Percentiles rank a stretch among this genome's conserved stretches.
Conservation (phyloP, 345 rosid genomes). For the Moringa oleifera region DNA sequence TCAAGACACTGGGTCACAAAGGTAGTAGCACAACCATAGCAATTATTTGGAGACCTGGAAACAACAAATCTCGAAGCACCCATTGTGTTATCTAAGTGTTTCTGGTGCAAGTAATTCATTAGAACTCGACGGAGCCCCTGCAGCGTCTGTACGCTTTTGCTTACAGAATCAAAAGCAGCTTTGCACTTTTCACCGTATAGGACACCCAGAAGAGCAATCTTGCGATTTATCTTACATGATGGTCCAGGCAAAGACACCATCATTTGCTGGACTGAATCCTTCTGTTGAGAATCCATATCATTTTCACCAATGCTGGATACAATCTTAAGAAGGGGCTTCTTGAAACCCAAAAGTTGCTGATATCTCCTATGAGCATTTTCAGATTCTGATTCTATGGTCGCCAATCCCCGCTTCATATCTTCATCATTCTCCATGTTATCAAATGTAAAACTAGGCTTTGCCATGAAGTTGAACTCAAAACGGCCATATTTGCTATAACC, state of each 20-base stretch:
- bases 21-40: constrained; percentile 96
- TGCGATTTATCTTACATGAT: constrained; percentile 95
- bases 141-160: constrained; percentile 98
- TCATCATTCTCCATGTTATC: constrained; percentile 99
- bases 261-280: constrained; percentile 99
- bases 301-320: constrained; percentile 97
- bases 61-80: constrained; percentile 71
- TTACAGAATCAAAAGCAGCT: constrained; percentile 99
- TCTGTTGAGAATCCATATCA: constrained; percentile 98
- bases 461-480: constrained; percentile 98
- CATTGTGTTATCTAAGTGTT: constrained; percentile 53
- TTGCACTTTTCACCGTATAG: constrained; percentile 98
- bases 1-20: constrained; percentile 94
- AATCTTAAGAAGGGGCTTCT: constrained; percentile 96
- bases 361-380: constrained; percentile 99
- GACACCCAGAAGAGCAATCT: constrained; percentile 97
- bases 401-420: constrained; percentile 97
- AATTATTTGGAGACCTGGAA: constrained; percentile 86
- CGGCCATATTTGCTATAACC: constrained; percentile 99
- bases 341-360: constrained; percentile 97
- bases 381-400: constrained; percentile 95
- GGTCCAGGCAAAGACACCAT: constrained; percentile 98
- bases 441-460: constrained; percentile 94
- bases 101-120: constrained; percentile 96
- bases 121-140: constrained; percentile 96